phyloP scores from a whole-genome alignment of 495 filamentous ascomycete species.

The Aspergillus ostianus region DNA sequence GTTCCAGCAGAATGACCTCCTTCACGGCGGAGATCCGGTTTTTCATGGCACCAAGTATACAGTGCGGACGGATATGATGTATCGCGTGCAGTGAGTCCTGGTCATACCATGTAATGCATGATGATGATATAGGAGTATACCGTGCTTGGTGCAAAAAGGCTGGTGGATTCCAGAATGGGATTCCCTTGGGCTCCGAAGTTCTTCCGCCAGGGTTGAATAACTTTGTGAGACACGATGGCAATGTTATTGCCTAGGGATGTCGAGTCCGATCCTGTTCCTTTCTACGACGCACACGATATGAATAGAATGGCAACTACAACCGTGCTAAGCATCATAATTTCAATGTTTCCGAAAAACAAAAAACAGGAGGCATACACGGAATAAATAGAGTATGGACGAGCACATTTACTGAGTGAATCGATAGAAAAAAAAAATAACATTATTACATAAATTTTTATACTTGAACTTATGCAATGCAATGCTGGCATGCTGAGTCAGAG shows the following conservation, averaged over 20 bases:
- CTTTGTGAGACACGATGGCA: not conserved
- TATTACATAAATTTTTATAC: too few relatives aligned
- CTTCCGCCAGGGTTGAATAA: not conserved
- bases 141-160: too few relatives aligned
- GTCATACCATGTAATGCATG: not conserved
- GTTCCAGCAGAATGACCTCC: conserved; percentile 68
- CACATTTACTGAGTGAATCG: too few relatives aligned
- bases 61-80: conserved; percentile 76
- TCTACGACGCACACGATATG: not conserved
- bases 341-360: too few relatives aligned
- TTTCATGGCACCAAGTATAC: conserved; percentile 68
- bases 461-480: not conserved
- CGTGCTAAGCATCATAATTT: too few relatives aligned
- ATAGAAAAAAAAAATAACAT: too few relatives aligned
- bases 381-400: too few relatives aligned
- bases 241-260: not conserved
- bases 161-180: not conserved
- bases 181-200: not conserved
- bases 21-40: conserved; percentile 74
- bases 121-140: not conserved
- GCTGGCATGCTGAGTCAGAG: not conserved
- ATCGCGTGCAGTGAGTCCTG: conserved; percentile 25
- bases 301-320: not conserved
- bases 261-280: too few relatives aligned
- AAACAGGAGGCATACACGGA: too few relatives aligned